Base-by-base conservation (phyloP, 2,329 filamentous ascomycete genomes). In the Penicillium thymicola region DNA sequence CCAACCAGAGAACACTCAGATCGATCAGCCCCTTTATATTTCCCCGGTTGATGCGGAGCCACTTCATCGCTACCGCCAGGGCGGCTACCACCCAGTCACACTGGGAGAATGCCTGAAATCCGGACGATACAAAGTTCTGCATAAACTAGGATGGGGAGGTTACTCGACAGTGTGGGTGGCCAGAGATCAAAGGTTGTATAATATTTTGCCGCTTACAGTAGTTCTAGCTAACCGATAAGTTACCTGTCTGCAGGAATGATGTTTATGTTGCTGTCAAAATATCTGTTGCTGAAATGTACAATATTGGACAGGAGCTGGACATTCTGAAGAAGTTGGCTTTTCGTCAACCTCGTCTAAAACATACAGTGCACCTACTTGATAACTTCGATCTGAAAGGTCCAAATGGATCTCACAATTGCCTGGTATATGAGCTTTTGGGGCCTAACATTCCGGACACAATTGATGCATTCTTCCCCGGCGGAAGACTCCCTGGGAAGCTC, bases 341-440 rank as follows among this genome's bases (percentile, higher is more conserved):
- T 37, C n/a, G 32, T 42, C 40, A 64, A 14, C 40, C 60, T 25
- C 61, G 59, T 23, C 56, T 46, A 18, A 57, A 57, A 36, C 61
- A 78, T 66, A 37, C 77, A 11, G 70, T 76, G 38, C 66, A 58
- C 23, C 42, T 78, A 23, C 55, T 74, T 25, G 72, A 78, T 58
- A 25, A 66, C 18, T 80, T 80, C 37, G 37, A 72, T 8, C 48
- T 76, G 43, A 41, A 61, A 2, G 77, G 79, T 10, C 77, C 76
- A 7, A 81, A 81, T 64, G 77, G 78, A 11, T 66, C 32, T 3
- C 78, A 81, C 59, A 59, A 68, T n/a, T 81, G 78, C 60, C 62
- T 80, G 0, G 72, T 81, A 6, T 70, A 74, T 44, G 72, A 78
- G 41, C 63, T 75, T n/a, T 51, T 78, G 28, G 76, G 75, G 2